Evolutionary conservation across 1,284 basidiomycete species (phyloP).

Genomic region (Ganoderma lucidum): DNA sequence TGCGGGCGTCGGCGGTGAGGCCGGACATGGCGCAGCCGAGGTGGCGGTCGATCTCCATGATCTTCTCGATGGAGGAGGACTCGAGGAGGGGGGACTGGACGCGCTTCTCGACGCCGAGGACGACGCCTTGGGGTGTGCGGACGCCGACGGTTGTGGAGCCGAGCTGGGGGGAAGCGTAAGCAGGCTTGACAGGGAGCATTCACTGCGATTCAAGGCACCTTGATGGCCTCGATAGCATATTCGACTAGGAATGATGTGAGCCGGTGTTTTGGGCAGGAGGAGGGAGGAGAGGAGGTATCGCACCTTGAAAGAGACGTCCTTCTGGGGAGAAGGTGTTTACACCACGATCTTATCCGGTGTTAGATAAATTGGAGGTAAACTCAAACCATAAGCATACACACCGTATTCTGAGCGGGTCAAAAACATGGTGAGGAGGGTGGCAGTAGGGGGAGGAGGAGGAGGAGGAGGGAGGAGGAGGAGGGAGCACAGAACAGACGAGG

Average conservation of each 20-base stretch:
- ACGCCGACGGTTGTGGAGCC: slow-evolving; percentile 98
- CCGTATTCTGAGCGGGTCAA: slow-evolving; percentile 95
- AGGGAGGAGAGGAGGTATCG: slow-evolving; percentile 20
- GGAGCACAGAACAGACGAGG: slow-evolving; percentile 27
- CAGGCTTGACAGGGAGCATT: neutral
- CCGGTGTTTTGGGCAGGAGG: neutral
- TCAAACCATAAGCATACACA: slow-evolving; percentile 38
- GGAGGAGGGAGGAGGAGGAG: neutral
- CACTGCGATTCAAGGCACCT: slow-evolving; percentile 57
- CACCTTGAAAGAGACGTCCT: slow-evolving; percentile 92
- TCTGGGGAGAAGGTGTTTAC: slow-evolving; percentile 99
- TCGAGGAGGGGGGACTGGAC: slow-evolving; percentile 97
- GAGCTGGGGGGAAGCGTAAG: slow-evolving; percentile 63
- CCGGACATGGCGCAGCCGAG: slow-evolving; percentile 99
- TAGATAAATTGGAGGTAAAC: neutral
- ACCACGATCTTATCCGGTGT: slow-evolving; percentile 79
- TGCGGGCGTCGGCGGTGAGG: slow-evolving; percentile 96
- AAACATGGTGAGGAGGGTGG: slow-evolving; percentile 64
- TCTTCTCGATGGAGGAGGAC: slow-evolving; percentile 97
- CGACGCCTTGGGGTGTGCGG: slow-evolving; percentile 86
- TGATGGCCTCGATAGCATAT: slow-evolving; percentile 99
- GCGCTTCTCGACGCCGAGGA: slow-evolving; percentile 98
- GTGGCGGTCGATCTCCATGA: slow-evolving; percentile 99
- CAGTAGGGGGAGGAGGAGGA: neutral
- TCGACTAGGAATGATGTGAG: slow-evolving; percentile 70